phyloP scores from a whole-genome alignment of 306 rosid species.

The Begonia fuchsioides region DNA sequence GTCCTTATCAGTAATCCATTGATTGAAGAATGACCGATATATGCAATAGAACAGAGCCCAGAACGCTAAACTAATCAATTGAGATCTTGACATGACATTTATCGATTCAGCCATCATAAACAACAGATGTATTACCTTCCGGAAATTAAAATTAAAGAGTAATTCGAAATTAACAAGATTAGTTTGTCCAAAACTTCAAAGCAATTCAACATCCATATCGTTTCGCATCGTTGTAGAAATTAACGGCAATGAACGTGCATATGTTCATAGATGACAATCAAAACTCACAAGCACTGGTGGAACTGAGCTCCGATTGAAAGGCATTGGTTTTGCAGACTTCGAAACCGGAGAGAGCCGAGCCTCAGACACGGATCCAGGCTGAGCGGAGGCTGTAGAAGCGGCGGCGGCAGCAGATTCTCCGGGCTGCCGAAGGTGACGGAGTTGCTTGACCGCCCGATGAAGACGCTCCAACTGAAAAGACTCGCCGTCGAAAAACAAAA shows the following conservation, averaged over 20 bases:
- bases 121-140: too few relatives aligned
- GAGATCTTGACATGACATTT: too few relatives aligned
- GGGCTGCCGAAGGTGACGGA: slow-evolving; percentile 63
- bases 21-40: too few relatives aligned
- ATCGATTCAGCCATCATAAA: too few relatives aligned
- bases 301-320: slow-evolving; percentile 24
- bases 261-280: not conserved
- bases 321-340: slow-evolving; percentile 31
- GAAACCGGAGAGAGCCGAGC: slow-evolving; percentile 59
- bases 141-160: not conserved
- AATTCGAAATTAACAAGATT: not conserved
- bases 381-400: slow-evolving; percentile 13
- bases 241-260: too few relatives aligned
- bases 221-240: too few relatives aligned
- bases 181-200: not conserved
- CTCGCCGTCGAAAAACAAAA: slow-evolving; percentile 72
- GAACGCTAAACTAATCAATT: too few relatives aligned
- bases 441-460: slow-evolving; percentile 71
- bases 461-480: slow-evolving; percentile 64
- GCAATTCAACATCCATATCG: not conserved
- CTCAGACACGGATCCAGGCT: slow-evolving; percentile 32
- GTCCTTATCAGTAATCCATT: too few relatives aligned
- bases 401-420: slow-evolving; percentile 57
- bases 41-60: too few relatives aligned
- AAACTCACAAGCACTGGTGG: slow-evolving; percentile 46